phyloP scores from a whole-genome alignment of 2,329 filamentous ascomycete species.

The Sordariomycetes sp. region DNA sequence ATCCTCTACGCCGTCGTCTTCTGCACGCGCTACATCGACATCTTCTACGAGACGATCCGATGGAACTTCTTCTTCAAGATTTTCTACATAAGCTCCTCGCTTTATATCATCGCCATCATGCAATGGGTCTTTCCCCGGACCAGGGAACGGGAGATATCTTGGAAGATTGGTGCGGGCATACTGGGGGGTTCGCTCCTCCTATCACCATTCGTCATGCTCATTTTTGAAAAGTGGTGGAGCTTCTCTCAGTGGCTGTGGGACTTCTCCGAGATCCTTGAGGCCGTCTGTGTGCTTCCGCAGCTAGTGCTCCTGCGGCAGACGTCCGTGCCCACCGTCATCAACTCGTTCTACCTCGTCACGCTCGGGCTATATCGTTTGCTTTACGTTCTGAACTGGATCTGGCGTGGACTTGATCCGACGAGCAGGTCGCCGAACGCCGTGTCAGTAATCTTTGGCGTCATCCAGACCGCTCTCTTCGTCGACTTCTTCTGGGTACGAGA shows the following conservation, averaged over 20 bases:
- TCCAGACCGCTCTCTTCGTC: constrained; percentile 81
- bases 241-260: constrained; percentile 63
- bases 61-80: constrained; percentile 82
- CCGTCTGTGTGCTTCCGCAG: constrained; percentile 80
- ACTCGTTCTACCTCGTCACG: constrained; percentile 87
- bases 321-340: constrained; percentile 89
- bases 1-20: constrained; percentile 80
- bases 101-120: constrained; percentile 84
- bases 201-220: constrained; percentile 59
- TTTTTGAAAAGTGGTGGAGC: constrained; percentile 43
- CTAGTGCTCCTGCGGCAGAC: constrained; percentile 86
- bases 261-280: constrained; percentile 87
- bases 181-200: constrained; percentile 50
- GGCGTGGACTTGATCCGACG: constrained; percentile 46
- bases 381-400: constrained; percentile 88
- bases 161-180: constrained; percentile 70
- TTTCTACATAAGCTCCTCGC: constrained; percentile 71
- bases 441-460: constrained; percentile 70
- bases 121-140: constrained; percentile 74
- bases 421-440: constrained; percentile 52
- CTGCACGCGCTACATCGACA: constrained; percentile 71
- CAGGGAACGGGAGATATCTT: constrained; percentile 82
- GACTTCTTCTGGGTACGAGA: constrained; percentile 79
- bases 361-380: constrained; percentile 79
- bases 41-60: constrained; percentile 43